Evolutionary conservation across 2,329 filamentous ascomycete species (phyloP).

Genomic region (Xylaria multiplex): DNA sequence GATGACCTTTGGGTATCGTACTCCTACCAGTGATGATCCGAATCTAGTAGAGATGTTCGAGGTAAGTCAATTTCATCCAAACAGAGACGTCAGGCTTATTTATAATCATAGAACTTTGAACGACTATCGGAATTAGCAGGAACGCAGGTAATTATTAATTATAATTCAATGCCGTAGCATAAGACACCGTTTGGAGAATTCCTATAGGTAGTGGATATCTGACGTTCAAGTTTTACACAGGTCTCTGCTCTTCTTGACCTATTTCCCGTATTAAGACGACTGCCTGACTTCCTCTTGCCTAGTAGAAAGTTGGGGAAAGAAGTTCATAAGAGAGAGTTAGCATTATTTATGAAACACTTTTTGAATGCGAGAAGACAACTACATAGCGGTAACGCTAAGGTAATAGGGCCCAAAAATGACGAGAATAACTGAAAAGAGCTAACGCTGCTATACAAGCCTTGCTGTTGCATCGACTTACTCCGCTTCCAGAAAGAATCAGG

Average conservation of each 20-base stretch:
- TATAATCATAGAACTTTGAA: slow-evolving; percentile 44
- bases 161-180: background rate
- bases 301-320: background rate
- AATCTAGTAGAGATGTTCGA: slow-evolving; percentile 50
- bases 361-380: background rate
- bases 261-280: background rate
- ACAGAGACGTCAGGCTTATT: slow-evolving; percentile 34
- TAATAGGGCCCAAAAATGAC: background rate
- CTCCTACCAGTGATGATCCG: slow-evolving; percentile 45
- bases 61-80: background rate
- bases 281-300: slow-evolving; percentile 2
- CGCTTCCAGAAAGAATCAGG: background rate
- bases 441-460: background rate
- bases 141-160: background rate
- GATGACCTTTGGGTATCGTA: slow-evolving; percentile 59
- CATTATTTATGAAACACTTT: slow-evolving; percentile 3
- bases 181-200: no score
- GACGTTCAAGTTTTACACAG: background rate
- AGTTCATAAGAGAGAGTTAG: background rate
- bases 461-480: background rate
- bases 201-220: background rate
- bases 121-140: slow-evolving; percentile 6
- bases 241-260: slow-evolving; percentile 1
- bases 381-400: background rate
- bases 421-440: background rate